phyloP scores from a whole-genome alignment of 2,329 filamentous ascomycete species.

The Helotiales sp. region DNA sequence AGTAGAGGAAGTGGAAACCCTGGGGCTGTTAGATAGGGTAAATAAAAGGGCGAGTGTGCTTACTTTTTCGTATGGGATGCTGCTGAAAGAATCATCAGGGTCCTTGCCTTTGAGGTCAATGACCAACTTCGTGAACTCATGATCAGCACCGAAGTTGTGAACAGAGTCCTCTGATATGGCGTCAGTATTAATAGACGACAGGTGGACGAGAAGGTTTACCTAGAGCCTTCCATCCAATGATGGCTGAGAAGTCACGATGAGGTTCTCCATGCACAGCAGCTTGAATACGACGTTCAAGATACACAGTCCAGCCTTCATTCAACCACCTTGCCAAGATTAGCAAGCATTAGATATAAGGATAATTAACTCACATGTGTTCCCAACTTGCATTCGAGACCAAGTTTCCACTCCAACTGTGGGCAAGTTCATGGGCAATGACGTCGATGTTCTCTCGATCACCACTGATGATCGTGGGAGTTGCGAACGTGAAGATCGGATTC shows the following conservation, averaged over 20 bases:
- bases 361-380: constrained; percentile 72
- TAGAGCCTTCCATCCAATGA: constrained; percentile 88
- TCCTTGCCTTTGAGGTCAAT: constrained; percentile 87
- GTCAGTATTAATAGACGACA: constrained; percentile 14
- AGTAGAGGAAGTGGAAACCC: constrained; percentile 91
- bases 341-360: not conserved
- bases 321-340: constrained; percentile 56
- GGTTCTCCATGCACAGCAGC: constrained; percentile 79
- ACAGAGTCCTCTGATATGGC: constrained; percentile 70
- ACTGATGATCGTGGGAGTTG: constrained; percentile 91
- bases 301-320: constrained; percentile 89
- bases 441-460: constrained; percentile 92
- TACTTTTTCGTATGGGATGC: constrained; percentile 86
- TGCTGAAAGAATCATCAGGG: constrained; percentile 94
- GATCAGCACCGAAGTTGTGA: constrained; percentile 76
- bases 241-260: constrained; percentile 90
- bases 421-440: constrained; percentile 88
- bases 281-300: constrained; percentile 85
- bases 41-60: not conserved
- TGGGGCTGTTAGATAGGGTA: constrained; percentile 13
- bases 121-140: constrained; percentile 92
- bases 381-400: constrained; percentile 78
- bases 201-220: constrained; percentile 36
- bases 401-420: constrained; percentile 87
- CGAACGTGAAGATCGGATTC: constrained; percentile 93